Percentiles rank a stretch among this genome's conserved stretches.
phyloP scores from a whole-genome alignment of 192 early-diverging fungal species.

The Backusella psychrophila region DNA sequence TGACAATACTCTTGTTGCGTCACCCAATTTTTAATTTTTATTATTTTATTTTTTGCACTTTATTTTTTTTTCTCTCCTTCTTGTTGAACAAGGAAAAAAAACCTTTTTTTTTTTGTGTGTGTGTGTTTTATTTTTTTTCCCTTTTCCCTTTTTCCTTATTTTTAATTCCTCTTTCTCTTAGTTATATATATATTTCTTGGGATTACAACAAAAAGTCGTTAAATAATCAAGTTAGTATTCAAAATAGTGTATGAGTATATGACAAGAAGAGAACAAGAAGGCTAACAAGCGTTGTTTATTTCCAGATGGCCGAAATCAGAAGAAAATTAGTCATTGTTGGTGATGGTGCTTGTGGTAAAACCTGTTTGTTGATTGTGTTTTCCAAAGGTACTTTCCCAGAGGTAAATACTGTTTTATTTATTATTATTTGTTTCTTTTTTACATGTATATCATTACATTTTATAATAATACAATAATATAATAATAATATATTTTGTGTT shows the following conservation, averaged over 20 bases:
- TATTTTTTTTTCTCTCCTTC: background rate
- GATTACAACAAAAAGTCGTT: background rate
- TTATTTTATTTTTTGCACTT: background rate
- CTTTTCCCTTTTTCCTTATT: background rate
- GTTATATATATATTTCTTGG: background rate
- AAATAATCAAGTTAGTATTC: background rate
- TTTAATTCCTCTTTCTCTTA: background rate
- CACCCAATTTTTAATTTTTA: background rate
- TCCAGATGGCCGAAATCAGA: slow-evolving; percentile 56
- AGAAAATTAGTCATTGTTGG: slow-evolving; percentile 94
- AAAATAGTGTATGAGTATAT: background rate
- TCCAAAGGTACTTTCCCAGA: slow-evolving; percentile 85
- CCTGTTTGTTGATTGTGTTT: slow-evolving; percentile 84
- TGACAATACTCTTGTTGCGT: background rate
- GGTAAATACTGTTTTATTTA: slow-evolving; percentile 36
- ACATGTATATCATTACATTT: background rate
- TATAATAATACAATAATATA: background rate
- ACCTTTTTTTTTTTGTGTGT: no score
- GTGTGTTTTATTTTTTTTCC: background rate
- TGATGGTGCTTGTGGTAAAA: slow-evolving; percentile 93
- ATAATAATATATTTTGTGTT: background rate
- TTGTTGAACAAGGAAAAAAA: no score
- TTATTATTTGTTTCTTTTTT: background rate
- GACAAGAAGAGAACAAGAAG: background rate
- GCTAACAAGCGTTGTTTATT: background rate